These are phyloP conservation scores for Salvia miltiorrhiza DNA, from an alignment of 257 asterid species.

Conservation along the genomic window DNA sequence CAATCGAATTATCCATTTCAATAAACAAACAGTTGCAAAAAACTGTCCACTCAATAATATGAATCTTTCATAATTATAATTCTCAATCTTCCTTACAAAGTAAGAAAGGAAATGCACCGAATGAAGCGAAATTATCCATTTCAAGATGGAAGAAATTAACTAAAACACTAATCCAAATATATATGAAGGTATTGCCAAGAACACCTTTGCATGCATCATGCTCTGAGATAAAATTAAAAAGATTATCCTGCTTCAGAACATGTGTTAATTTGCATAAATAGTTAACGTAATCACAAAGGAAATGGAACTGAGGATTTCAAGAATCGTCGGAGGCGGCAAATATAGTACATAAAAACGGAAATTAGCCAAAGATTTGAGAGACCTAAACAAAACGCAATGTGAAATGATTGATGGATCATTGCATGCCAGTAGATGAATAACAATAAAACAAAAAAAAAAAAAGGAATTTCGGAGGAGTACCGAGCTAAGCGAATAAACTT, in stretches of 20 bases:
- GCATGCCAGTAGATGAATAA: background rate
- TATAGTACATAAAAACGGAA: background rate
- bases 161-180: background rate
- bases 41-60: background rate
- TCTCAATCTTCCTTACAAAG: background rate
- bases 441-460: background rate
- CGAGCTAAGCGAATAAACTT: slow-evolving; percentile 54
- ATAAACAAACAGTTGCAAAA: slow-evolving; percentile 12
- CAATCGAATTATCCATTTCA: slow-evolving; percentile 12
- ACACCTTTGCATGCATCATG: slow-evolving; percentile 21
- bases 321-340: background rate
- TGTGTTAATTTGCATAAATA: background rate
- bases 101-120: slow-evolving; percentile 1
- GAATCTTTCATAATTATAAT: background rate
- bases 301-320: background rate
- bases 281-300: background rate
- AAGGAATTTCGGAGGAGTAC: slow-evolving; percentile 24
- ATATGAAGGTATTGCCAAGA: background rate
- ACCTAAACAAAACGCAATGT: background rate
- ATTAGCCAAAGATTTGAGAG: background rate
- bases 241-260: background rate
- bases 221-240: background rate
- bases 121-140: slow-evolving; percentile 14
- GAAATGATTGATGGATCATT: slow-evolving; percentile 1
- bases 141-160: slow-evolving; percentile 7